Evolutionary conservation across 768 basidiomycete genomes (phyloP).

Genomic region (Boletus sensibilis): DNA sequence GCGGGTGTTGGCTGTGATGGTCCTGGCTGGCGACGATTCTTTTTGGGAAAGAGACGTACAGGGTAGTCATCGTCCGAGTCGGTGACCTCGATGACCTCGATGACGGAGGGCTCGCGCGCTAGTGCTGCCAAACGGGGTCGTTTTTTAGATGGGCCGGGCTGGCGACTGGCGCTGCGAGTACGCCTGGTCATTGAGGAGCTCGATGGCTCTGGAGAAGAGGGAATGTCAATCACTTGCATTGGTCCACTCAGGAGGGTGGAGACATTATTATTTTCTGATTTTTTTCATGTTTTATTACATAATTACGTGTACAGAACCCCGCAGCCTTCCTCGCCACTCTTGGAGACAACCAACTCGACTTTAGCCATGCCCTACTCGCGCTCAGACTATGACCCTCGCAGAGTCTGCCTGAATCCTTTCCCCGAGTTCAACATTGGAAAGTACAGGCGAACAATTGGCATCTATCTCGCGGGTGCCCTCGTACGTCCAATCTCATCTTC

Average conservation of each 20-base stretch:
- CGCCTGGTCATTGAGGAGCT: conserved; percentile 7
- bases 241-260: not conserved
- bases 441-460: conserved; percentile 78
- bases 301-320: conserved; percentile 1
- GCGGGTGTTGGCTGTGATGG: conserved; percentile 11
- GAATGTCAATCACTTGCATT: conserved; percentile 28
- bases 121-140: conserved; percentile 1
- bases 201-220: conserved; percentile 28
- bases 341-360: not conserved
- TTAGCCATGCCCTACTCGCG: conserved; percentile 52
- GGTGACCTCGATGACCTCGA: conserved; percentile 48
- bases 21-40: not conserved
- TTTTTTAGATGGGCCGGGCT: conserved; percentile 19
- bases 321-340: not conserved
- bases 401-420: conserved; percentile 86
- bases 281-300: conserved; percentile 14
- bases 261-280: not conserved
- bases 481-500: conserved; percentile 50
- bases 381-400: conserved; percentile 78
- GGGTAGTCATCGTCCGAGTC: conserved; percentile 46
- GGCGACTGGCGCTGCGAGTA: conserved; percentile 22
- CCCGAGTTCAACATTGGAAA: conserved; percentile 73
- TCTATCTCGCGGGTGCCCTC: conserved; percentile 89
- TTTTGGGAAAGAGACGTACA: conserved; percentile 2
- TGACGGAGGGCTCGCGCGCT: conserved; percentile 8